These are phyloP conservation scores for Ceratocystis colombiana DNA, from an alignment of 2,329 filamentous ascomycete genomes.

Conservation along the genomic window DNA sequence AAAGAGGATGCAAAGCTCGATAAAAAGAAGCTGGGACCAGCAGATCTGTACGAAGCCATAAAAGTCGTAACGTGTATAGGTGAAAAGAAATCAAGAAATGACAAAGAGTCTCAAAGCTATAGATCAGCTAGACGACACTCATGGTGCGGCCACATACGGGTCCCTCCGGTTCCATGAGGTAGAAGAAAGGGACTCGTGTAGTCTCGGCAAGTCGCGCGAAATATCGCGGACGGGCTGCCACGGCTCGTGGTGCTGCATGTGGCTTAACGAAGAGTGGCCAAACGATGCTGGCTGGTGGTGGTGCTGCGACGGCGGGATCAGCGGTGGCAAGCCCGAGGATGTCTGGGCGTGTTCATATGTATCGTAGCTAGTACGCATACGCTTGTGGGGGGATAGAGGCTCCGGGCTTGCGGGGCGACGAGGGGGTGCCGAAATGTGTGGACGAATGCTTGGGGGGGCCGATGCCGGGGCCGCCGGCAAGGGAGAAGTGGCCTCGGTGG, in stretches of 20 bases:
- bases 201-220: conserved; percentile 9
- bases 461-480: background rate
- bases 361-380: conserved; percentile 41
- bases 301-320: background rate
- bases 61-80: background rate
- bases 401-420: conserved; percentile 29
- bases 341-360: conserved; percentile 30
- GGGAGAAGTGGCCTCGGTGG: conserved; percentile 3
- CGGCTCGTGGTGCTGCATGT: conserved; percentile 30
- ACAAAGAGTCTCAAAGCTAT: background rate
- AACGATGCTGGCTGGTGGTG: background rate
- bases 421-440: background rate
- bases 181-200: conserved; percentile 13
- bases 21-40: conserved; percentile 3
- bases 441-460: background rate
- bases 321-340: no score
- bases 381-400: conserved; percentile 37
- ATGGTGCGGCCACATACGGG: conserved; percentile 14
- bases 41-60: conserved; percentile 11
- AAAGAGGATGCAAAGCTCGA: background rate
- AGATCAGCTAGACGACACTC: background rate
- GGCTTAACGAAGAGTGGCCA: background rate
- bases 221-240: conserved; percentile 25
- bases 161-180: conserved; percentile 14
- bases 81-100: background rate